Percentiles rank a stretch among this genome's conserved stretches.
Conservation (phyloP, 2,329 filamentous ascomycete genomes). For the Cercospora sp. region DNA sequence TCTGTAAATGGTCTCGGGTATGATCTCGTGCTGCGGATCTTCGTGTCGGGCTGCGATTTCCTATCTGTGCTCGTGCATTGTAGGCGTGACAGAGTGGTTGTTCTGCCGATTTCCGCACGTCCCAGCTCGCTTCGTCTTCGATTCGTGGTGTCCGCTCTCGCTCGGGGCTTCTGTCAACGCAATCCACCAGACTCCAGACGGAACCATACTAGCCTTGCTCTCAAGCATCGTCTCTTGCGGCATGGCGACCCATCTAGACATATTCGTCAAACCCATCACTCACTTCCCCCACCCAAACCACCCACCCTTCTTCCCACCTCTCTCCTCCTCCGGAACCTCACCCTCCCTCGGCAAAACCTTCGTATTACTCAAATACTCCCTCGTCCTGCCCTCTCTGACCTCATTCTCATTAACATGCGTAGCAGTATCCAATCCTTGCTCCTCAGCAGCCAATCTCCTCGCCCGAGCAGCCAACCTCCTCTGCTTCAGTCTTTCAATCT, state of each 20-base stretch:
- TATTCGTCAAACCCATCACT: not conserved
- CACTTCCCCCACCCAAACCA: constrained; percentile 21
- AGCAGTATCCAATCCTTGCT: constrained; percentile 4
- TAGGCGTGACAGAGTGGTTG: not conserved
- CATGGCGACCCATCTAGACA: too few species aligned
- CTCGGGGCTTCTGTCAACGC: not conserved
- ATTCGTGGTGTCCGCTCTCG: not conserved
- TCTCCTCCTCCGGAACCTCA: not conserved
- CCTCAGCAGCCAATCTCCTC: constrained; percentile 46
- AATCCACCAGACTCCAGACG: not conserved
- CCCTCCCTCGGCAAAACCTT: constrained; percentile 7
- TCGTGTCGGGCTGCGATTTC: not conserved
- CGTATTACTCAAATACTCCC: constrained; percentile 17
- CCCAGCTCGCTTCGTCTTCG: not conserved
- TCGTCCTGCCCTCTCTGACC: constrained; percentile 1
- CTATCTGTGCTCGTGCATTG: not conserved
- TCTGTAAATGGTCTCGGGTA: not conserved
- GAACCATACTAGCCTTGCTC: not conserved
- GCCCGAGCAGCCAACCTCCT: constrained; percentile 50
- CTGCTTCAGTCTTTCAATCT: constrained; percentile 70
- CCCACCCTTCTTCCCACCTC: constrained; percentile 10
- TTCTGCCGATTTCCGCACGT: not conserved
- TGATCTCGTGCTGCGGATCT: not conserved
- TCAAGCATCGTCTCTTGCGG: not conserved
- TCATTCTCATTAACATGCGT: constrained; percentile 14